Evolutionary conservation across 257 asterid species (phyloP).

Genomic region (Schizonepeta tenuifolia): DNA sequence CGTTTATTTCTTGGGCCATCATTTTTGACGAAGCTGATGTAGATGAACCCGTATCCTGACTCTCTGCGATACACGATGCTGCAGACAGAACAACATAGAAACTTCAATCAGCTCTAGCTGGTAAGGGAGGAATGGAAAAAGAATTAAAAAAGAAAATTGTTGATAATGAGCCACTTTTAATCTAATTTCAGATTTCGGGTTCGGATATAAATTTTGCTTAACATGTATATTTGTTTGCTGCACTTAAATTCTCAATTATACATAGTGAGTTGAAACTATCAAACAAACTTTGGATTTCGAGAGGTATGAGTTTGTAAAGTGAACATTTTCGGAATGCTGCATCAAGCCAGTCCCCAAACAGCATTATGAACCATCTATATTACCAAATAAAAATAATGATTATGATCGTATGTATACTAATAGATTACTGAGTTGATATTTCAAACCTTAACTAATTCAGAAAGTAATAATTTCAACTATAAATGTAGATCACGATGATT

Average conservation of each 20-base stretch:
- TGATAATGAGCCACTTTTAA: neutral
- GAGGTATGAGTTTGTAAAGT: neutral
- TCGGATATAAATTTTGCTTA: neutral
- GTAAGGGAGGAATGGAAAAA: neutral
- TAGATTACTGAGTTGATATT: neutral
- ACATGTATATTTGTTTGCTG: neutral
- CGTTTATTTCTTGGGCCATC: conserved; percentile 67
- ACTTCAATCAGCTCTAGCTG: conserved; percentile 6
- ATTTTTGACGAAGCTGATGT: conserved; percentile 70
- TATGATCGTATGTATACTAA: neutral
- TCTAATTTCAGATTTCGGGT: neutral
- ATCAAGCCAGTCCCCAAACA: neutral
- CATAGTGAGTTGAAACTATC: neutral
- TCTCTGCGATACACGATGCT: conserved; percentile 81
- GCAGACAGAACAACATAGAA: conserved; percentile 37
- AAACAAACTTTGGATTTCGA: neutral
- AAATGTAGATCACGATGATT: neutral
- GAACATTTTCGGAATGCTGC: neutral
- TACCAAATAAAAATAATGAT: neutral
- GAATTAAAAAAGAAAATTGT: neutral
- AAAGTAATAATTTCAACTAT: neutral
- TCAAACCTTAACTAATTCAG: neutral
- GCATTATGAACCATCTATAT: neutral
- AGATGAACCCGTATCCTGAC: conserved; percentile 85
- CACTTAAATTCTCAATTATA: neutral